These are phyloP conservation scores for Verticillium isaacii DNA, from an alignment of 2,329 filamentous ascomycete genomes.

Conservation along the genomic window DNA sequence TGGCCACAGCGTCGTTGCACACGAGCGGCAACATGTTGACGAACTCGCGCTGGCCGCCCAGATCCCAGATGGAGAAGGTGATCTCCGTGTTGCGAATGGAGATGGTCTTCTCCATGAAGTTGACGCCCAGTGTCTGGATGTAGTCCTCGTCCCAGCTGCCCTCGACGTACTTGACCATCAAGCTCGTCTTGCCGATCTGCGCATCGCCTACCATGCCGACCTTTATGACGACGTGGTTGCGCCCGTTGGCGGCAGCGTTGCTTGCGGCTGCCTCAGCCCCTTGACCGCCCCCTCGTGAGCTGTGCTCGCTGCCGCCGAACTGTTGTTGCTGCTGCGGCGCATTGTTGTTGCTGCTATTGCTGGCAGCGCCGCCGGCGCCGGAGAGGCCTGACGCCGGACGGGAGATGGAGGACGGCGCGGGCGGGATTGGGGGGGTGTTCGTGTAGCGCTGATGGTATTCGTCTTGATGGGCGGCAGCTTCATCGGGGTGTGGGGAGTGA, in stretches of 20 bases:
- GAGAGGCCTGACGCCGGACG: constrained; percentile 53
- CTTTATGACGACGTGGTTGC: constrained; percentile 90
- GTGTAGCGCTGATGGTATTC: constrained; percentile 39
- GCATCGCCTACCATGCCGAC: constrained; percentile 99
- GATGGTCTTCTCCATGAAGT: constrained; percentile 99
- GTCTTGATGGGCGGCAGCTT: constrained; percentile 16
- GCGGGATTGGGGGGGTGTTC: constrained; percentile 39
- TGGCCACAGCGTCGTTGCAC: constrained; percentile 97
- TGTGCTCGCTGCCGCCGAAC: constrained; percentile 38
- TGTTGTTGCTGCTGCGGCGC: constrained; percentile 24
- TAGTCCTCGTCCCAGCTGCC: constrained; percentile 99
- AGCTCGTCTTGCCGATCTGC: constrained; percentile 96
- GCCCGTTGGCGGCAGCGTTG: constrained; percentile 35
- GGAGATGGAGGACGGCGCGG: constrained; percentile 38
- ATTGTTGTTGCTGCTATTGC: background rate
- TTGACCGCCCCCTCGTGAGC: constrained; percentile 28
- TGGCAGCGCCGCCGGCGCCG: constrained; percentile 24
- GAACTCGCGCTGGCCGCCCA: constrained; percentile 96
- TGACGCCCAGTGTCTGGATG: constrained; percentile 96
- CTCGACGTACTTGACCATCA: constrained; percentile 99
- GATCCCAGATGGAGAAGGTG: constrained; percentile 98
- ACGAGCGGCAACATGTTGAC: constrained; percentile 99
- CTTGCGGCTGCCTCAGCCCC: constrained; percentile 25
- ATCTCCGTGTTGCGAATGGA: constrained; percentile 99
- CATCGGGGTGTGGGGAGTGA: constrained; percentile 24